These are phyloP conservation scores for Trametes villosa DNA, from an alignment of 768 basidiomycete genomes.

Conservation along the genomic window DNA sequence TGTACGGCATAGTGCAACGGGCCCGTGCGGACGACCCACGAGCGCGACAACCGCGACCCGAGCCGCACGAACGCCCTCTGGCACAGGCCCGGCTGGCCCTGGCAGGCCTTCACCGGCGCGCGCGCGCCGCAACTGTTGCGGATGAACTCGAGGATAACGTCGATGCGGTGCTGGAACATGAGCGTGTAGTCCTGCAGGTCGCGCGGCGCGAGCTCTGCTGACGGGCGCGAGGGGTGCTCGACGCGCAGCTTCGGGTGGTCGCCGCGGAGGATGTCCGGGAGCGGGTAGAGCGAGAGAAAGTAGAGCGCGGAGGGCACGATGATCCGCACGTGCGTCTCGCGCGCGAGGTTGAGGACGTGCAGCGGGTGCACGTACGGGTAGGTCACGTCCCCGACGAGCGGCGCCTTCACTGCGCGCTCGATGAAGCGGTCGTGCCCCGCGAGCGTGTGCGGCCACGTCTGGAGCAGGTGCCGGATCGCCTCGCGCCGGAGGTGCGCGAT, in stretches of 20 bases:
- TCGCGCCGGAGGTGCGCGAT: constrained; percentile 54
- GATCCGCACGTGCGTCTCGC: constrained; percentile 50
- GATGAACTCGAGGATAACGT: constrained; percentile 52
- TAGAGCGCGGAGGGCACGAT: constrained; percentile 57
- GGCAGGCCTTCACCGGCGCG: background rate
- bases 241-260: constrained; percentile 58
- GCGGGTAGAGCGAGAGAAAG: constrained; percentile 60
- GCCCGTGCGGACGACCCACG: constrained; percentile 55
- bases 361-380: constrained; percentile 64
- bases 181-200: constrained; percentile 57
- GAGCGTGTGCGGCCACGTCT: constrained; percentile 58
- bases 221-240: constrained; percentile 54
- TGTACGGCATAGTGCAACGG: constrained; percentile 59
- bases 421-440: constrained; percentile 62
- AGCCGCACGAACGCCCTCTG: constrained; percentile 48
- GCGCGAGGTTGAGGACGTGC: constrained; percentile 59
- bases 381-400: constrained; percentile 47
- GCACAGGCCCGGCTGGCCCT: constrained; percentile 36
- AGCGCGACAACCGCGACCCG: constrained; percentile 46
- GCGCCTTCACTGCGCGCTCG: constrained; percentile 48
- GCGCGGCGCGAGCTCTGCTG: constrained; percentile 43
- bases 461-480: constrained; percentile 51
- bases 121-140: constrained; percentile 44
- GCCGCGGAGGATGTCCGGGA: constrained; percentile 50
- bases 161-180: constrained; percentile 60